Conservation (phyloP, 352 stramenopile genomes). For the Globisporangium orthogonon region DNA sequence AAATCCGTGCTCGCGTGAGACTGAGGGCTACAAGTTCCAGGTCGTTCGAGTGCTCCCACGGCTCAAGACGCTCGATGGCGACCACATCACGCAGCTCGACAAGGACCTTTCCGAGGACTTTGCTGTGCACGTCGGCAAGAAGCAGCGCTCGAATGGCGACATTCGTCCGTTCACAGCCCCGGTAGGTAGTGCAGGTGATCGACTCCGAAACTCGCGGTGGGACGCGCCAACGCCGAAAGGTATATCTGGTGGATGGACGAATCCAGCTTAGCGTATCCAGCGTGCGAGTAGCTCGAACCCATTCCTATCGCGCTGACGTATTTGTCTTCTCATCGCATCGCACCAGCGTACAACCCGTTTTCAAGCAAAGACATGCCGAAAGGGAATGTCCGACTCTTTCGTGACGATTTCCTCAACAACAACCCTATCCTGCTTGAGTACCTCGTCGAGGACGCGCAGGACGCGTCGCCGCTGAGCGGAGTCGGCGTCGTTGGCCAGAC, state of each 20-base stretch:
- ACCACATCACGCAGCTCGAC: conserved; percentile 64
- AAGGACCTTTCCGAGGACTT: conserved; percentile 72
- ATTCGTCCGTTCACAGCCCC: conserved; percentile 35
- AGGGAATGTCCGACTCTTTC: conserved; percentile 76
- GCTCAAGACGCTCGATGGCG: conserved; percentile 65
- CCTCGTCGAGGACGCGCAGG: conserved; percentile 39
- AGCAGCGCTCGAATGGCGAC: neutral
- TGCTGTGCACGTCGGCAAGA: conserved; percentile 18
- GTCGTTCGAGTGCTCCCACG: conserved; percentile 51
- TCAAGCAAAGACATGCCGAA: conserved; percentile 52
- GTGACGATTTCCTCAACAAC: conserved; percentile 83
- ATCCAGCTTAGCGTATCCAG: neutral
- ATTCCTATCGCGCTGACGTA: neutral
- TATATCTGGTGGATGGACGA: neutral
- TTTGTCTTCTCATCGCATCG: neutral
- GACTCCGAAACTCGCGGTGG: conserved; percentile 3
- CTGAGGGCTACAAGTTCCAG: conserved; percentile 70
- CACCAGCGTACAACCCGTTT: conserved; percentile 43
- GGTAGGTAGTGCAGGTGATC: conserved; percentile 5
- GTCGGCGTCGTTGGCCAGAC: conserved; percentile 5
- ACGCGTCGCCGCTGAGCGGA: conserved; percentile 8
- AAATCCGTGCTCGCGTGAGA: conserved; percentile 59
- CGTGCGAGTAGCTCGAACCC: neutral
- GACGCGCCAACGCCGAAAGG: conserved; percentile 9
- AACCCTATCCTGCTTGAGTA: conserved; percentile 80